These are phyloP conservation scores for Coleophoma crateriformis DNA, from an alignment of 2,329 filamentous ascomycete species.

Conservation along the genomic window DNA sequence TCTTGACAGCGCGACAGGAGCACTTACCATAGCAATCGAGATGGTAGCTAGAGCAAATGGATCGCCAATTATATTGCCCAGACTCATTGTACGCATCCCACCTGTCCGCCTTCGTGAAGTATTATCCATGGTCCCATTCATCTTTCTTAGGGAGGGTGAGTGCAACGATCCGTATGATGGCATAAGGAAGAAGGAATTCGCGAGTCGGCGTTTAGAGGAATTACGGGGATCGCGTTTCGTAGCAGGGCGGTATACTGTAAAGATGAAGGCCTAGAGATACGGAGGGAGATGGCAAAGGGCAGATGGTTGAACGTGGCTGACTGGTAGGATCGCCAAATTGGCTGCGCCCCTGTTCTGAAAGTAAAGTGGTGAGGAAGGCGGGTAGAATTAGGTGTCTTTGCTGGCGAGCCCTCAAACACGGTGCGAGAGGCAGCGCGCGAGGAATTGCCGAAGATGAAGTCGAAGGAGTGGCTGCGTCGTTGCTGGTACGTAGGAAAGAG, in stretches of 20 bases:
- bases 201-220: slow-evolving; percentile 5
- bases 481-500: no score
- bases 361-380: slow-evolving; percentile 1
- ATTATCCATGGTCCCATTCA: slow-evolving; percentile 64
- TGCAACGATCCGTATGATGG: slow-evolving; percentile 67
- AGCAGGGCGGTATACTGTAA: no score
- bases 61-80: slow-evolving; percentile 91
- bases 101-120: slow-evolving; percentile 40
- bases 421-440: no score
- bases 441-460: no score
- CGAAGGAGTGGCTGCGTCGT: no score
- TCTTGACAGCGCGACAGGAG: background rate
- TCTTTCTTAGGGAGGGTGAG: slow-evolving; percentile 74
- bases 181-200: slow-evolving; percentile 39
- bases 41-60: slow-evolving; percentile 93
- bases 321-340: slow-evolving; percentile 6
- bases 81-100: slow-evolving; percentile 54
- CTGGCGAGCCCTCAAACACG: no score
- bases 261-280: slow-evolving; percentile 12
- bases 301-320: slow-evolving; percentile 11
- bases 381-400: background rate
- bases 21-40: slow-evolving; percentile 79
- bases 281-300: slow-evolving; percentile 3
- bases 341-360: background rate
- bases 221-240: slow-evolving; percentile 5